Percentiles rank a stretch among this genome's conserved stretches.
Evolutionary conservation across 1,284 basidiomycete genomes (phyloP).

Genomic region (Ustilago crameri): DNA sequence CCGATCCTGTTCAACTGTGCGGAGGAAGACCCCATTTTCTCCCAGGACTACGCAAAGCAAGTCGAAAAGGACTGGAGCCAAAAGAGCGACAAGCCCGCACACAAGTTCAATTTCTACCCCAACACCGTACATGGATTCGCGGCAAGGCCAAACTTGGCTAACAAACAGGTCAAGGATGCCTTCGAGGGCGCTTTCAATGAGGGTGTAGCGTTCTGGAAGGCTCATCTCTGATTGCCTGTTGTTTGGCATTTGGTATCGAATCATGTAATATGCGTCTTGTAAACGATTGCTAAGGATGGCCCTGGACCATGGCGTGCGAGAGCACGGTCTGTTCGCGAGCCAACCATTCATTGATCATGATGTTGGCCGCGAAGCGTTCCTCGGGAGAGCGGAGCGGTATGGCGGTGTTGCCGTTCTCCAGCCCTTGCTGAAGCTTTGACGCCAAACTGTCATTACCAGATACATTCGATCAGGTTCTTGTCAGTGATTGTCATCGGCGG

Average conservation of each 20-base stretch:
- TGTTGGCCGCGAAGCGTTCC: conserved; percentile 7
- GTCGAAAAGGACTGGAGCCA: conserved; percentile 71
- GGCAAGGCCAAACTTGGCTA: conserved; percentile 71
- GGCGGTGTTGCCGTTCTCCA: not conserved
- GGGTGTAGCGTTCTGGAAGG: conserved; percentile 31
- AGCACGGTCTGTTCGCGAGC: not conserved
- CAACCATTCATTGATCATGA: conserved; percentile 1
- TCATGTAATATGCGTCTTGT: not conserved
- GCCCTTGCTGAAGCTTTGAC: not conserved
- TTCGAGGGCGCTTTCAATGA: conserved; percentile 70
- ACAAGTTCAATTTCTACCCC: conserved; percentile 74
- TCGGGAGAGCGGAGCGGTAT: conserved; percentile 3
- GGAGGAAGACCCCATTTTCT: conserved; percentile 74
- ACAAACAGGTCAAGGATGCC: conserved; percentile 72
- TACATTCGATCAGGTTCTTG: not conserved
- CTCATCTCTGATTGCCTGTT: conserved; percentile 18
- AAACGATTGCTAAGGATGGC: not conserved
- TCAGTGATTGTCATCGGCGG: not conserved
- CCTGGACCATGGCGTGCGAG: not conserved
- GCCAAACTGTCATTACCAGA: not conserved
- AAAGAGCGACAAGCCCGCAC: conserved; percentile 70
- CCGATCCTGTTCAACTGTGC: conserved; percentile 74
- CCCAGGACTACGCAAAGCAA: conserved; percentile 68
- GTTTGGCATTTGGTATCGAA: not conserved
- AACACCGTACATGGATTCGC: conserved; percentile 75